These are phyloP conservation scores for Picea sitchensis DNA, from an alignment of 75 land plant species.

Conservation along the genomic window DNA sequence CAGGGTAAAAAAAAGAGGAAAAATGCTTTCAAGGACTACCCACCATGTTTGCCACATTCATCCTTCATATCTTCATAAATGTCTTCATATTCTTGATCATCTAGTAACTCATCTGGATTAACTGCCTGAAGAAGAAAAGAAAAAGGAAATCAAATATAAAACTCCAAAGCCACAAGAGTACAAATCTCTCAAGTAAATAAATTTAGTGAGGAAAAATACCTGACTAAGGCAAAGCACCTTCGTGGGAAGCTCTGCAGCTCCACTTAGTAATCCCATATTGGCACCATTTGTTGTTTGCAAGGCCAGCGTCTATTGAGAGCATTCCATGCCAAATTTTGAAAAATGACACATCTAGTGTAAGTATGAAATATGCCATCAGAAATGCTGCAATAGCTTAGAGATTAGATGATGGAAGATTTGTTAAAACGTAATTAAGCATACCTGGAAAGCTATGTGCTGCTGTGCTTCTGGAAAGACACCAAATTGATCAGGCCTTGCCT, in stretches of 20 bases:
- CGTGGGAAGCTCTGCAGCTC: constrained; percentile 25
- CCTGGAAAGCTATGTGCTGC: constrained; percentile 83
- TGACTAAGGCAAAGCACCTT: not conserved
- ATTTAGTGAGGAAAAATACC: no score
- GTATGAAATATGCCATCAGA: no score
- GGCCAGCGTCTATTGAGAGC: no score
- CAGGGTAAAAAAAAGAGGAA: no score
- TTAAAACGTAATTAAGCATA: no score
- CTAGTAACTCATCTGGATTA: constrained; percentile 48
- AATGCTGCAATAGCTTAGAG: no score
- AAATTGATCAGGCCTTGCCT: constrained; percentile 72
- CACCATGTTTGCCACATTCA: constrained; percentile 85
- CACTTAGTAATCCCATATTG: not conserved
- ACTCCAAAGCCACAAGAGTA: not conserved
- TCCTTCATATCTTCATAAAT: constrained; percentile 82
- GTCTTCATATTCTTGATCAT: constrained; percentile 71
- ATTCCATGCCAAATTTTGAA: no score
- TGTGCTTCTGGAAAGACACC: constrained; percentile 72
- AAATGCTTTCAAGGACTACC: not conserved
- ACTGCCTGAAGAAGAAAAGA: constrained; percentile 35
- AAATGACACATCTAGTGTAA: no score
- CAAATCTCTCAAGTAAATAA: no score
- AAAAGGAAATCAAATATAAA: not conserved
- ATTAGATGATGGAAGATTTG: no score
- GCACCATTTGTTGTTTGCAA: constrained; percentile 16